Base-by-base conservation (phyloP, 1,284 basidiomycete species). In the Irpex lacteus region DNA sequence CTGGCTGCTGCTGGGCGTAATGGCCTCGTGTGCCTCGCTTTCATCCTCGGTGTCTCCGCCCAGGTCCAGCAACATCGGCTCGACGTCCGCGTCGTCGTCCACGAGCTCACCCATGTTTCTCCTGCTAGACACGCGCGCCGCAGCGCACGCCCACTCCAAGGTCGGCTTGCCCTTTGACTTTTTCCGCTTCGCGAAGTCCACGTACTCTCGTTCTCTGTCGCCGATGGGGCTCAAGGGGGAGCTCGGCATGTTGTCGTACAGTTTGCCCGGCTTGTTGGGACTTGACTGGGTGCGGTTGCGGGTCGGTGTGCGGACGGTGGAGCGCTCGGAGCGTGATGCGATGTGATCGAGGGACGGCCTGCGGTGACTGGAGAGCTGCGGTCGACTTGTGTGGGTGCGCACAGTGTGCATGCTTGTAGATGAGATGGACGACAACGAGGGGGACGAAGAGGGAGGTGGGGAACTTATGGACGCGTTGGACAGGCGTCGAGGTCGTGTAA, bases 131-230 rank as follows among this genome's bases (percentile, higher is more conserved):
- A 81, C 60, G 36, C 80, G 70, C 40, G 86, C 86, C 7, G 83
- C 81, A 0, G 86, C 89, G 72, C 89, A 91, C 3, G 89, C 89
- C 85, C 88, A 91, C 71, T 91, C 89, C 26, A 91, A 80, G 40
- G 87, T 89, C 44, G 81, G 78, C 63, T 80, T 74, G 66, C 78
- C 34, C 73, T 62, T 75, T 74, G 61, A 74, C 19, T 56, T 26
- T 18, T 59, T 66, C 47, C 57, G 69, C 67, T 77, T 82, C 60
- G 78, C 80, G 64, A 85, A 87, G 53, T 85, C 85, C 67, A 88
- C 75, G 57, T 83, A 79, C 40, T 82, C 82, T 3, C 65, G 60
- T 60, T 79, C 66, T 21, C 70, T 60, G 59, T 63, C 65, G 2
- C 80, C 79, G 7, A 85, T 81, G 68, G 82, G 84, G 1, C 77